Evolutionary conservation across 768 basidiomycete genomes (phyloP).

Genomic region (Ramaria rubella): DNA sequence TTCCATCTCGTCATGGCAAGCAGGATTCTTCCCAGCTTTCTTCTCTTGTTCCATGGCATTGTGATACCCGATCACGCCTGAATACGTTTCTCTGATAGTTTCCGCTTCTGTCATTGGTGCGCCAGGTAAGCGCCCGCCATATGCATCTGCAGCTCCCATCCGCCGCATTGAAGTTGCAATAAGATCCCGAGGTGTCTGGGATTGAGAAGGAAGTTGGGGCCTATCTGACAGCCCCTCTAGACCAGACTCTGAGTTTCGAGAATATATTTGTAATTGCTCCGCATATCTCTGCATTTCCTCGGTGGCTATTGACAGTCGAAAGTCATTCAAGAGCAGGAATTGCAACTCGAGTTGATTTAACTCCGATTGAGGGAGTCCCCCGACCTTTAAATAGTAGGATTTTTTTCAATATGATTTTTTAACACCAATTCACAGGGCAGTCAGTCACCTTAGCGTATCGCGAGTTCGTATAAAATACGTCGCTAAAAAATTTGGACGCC

Average conservation of each 20-base stretch:
- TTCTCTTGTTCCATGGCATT: neutral
- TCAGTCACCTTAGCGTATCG: slow-evolving; percentile 97
- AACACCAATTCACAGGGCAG: no score
- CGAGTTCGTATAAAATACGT: slow-evolving; percentile 98
- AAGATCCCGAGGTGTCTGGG: slow-evolving; percentile 2
- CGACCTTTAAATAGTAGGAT: slow-evolving; percentile 54
- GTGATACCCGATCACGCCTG: neutral
- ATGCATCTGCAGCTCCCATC: slow-evolving; percentile 14
- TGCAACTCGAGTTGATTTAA: slow-evolving; percentile 97
- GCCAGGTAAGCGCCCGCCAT: slow-evolving; percentile 28
- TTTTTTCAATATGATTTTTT: neutral
- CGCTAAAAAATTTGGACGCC: slow-evolving; percentile 98
- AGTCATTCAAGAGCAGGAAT: slow-evolving; percentile 94
- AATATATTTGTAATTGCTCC: slow-evolving; percentile 68
- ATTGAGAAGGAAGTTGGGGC: neutral
- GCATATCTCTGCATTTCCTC: slow-evolving; percentile 96
- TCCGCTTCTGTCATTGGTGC: slow-evolving; percentile 4
- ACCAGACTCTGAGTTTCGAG: slow-evolving; percentile 2
- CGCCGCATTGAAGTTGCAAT: slow-evolving; percentile 9
- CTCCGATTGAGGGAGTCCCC: slow-evolving; percentile 86
- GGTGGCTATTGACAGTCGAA: slow-evolving; percentile 76
- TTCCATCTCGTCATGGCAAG: slow-evolving; percentile 26
- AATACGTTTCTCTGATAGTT: slow-evolving; percentile 2
- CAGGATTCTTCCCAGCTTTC: slow-evolving; percentile 3
- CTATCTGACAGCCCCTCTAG: neutral